A percentile compares a stretch with the other conserved stretches of the same genome.
Evolutionary conservation across 257 asterid species (phyloP).

Genomic region (Galeopsis tetrahit): DNA sequence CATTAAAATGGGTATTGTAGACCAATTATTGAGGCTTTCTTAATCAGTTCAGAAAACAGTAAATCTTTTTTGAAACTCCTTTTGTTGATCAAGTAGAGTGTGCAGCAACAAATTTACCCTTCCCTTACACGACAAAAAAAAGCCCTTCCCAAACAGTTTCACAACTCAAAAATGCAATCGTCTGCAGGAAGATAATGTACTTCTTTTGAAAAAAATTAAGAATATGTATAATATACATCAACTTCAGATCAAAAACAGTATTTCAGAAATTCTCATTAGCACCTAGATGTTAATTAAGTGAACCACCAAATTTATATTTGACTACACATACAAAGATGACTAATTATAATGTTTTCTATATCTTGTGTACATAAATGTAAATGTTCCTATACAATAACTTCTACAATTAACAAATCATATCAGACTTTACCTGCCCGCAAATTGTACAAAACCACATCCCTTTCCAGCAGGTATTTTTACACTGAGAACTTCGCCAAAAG

Average conservation of each 20-base stretch:
- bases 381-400: background rate
- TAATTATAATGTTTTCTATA: background rate
- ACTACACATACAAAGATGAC: constrained; percentile 5
- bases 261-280: background rate
- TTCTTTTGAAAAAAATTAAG: background rate
- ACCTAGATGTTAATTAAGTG: constrained; percentile 15
- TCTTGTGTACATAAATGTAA: background rate
- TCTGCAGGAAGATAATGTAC: background rate
- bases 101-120: background rate
- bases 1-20: background rate
- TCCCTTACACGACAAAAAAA: background rate
- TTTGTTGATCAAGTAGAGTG: background rate
- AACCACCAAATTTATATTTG: background rate
- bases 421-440: constrained; percentile 63
- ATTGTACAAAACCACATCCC: constrained; percentile 98
- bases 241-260: background rate
- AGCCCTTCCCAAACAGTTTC: background rate
- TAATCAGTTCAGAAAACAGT: background rate
- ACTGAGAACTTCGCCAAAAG: constrained; percentile 84
- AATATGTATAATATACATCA: background rate
- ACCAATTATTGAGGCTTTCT: background rate
- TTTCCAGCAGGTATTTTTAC: constrained; percentile 94
- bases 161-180: background rate
- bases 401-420: constrained; percentile 16
- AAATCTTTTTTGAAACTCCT: background rate